Evolutionary conservation across 305 asterid genomes (phyloP).

Genomic region (Solanum hybrid): DNA sequence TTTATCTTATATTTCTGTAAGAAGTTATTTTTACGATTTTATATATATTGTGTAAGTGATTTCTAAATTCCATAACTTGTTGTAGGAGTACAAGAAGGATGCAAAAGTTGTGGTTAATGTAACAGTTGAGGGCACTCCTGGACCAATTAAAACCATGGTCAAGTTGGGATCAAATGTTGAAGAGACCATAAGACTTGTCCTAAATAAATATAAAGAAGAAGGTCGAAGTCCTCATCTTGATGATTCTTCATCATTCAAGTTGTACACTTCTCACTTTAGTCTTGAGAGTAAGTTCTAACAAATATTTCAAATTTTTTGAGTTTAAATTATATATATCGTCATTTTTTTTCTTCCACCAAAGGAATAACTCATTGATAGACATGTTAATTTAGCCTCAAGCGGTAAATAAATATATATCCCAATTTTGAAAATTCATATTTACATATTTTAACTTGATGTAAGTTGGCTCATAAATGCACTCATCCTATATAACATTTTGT

Average conservation of each 20-base stretch:
- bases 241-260: slow-evolving; percentile 30
- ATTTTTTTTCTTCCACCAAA: not conserved
- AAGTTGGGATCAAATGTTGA: slow-evolving; percentile 60
- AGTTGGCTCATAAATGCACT: not conserved
- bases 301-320: not conserved
- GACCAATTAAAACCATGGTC: slow-evolving; percentile 63
- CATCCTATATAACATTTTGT: not conserved
- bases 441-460: not conserved
- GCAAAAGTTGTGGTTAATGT: slow-evolving; percentile 69
- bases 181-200: slow-evolving; percentile 43
- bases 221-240: slow-evolving; percentile 53
- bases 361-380: not conserved
- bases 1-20: not conserved
- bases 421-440: not conserved
- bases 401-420: not conserved
- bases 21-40: not conserved
- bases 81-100: slow-evolving; percentile 46
- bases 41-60: not conserved
- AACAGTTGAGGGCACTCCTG: slow-evolving; percentile 68
- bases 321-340: not conserved
- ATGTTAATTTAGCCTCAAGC: not conserved
- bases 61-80: not conserved
- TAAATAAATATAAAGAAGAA: slow-evolving; percentile 43
- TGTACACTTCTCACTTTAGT: slow-evolving; percentile 58
- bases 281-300: slow-evolving; percentile 44